Evolutionary conservation across 148 eudicot species (phyloP).

Genomic region (Persicaria maculosa): DNA sequence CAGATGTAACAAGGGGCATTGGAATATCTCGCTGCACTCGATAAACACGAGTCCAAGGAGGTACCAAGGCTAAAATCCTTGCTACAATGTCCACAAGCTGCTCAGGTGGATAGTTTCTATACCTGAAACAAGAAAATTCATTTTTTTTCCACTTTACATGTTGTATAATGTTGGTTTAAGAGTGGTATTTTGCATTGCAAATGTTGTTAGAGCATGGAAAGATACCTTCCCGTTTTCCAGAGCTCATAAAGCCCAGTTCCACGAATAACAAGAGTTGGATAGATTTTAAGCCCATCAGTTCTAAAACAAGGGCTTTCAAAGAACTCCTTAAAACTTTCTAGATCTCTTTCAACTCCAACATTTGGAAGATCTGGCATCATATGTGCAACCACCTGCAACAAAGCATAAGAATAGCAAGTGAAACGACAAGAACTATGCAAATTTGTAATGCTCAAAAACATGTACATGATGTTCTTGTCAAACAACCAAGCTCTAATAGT

Average conservation of each 20-base stretch:
- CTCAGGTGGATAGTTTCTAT: slow-evolving; percentile 98
- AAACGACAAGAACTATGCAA: neutral
- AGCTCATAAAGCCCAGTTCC: slow-evolving; percentile 99
- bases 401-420: neutral
- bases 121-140: slow-evolving; percentile 40
- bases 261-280: slow-evolving; percentile 99
- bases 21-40: slow-evolving; percentile 99
- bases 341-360: slow-evolving; percentile 95
- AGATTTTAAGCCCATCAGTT: slow-evolving; percentile 97
- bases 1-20: slow-evolving; percentile 98
- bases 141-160: neutral
- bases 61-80: slow-evolving; percentile 88
- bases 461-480: neutral
- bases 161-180: neutral
- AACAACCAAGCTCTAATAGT: neutral
- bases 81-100: slow-evolving; percentile 98
- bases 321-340: slow-evolving; percentile 97
- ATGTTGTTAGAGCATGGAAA: neutral
- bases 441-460: neutral
- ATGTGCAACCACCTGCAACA: slow-evolving; percentile 89
- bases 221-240: slow-evolving; percentile 98
- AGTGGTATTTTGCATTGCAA: neutral
- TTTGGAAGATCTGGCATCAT: slow-evolving; percentile 99
- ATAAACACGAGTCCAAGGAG: slow-evolving; percentile 99
- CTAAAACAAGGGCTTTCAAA: slow-evolving; percentile 94